phyloP scores from a whole-genome alignment of 768 basidiomycete species.

The Podaxis sp. region DNA sequence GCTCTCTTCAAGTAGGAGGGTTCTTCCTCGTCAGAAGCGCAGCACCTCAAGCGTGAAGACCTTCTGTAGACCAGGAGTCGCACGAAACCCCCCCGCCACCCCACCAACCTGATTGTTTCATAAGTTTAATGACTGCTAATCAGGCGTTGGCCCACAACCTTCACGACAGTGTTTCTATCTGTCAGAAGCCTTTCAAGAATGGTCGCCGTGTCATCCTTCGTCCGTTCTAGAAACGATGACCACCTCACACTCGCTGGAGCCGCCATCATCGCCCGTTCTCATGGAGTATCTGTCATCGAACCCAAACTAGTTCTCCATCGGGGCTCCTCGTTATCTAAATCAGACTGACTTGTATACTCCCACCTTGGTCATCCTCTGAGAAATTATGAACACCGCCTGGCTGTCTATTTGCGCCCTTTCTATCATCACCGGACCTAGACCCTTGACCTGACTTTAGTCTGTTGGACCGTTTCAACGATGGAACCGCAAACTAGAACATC shows the following conservation, averaged over 20 bases:
- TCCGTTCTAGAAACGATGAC: not conserved
- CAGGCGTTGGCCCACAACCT: not conserved
- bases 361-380: not conserved
- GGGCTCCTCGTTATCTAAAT: not conserved
- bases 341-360: not conserved
- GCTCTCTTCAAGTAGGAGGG: not conserved
- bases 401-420: not conserved
- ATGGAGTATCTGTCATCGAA: constrained; percentile 6
- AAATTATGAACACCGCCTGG: not conserved
- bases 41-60: not conserved
- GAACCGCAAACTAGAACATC: not conserved
- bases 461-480: not conserved
- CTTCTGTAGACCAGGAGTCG: not conserved
- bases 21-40: not conserved
- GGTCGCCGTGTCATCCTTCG: not conserved
- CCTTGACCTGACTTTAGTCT: not conserved
- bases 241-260: not conserved
- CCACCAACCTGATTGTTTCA: not conserved
- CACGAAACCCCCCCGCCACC: not conserved
- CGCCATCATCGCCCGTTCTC: constrained; percentile 5
- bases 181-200: not conserved
- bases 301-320: constrained; percentile 2
- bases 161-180: not conserved
- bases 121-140: not conserved
- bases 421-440: not conserved